Evolutionary conservation across 73 alveolate genomes (phyloP).

Genomic region (Paraurostyla sp.): DNA sequence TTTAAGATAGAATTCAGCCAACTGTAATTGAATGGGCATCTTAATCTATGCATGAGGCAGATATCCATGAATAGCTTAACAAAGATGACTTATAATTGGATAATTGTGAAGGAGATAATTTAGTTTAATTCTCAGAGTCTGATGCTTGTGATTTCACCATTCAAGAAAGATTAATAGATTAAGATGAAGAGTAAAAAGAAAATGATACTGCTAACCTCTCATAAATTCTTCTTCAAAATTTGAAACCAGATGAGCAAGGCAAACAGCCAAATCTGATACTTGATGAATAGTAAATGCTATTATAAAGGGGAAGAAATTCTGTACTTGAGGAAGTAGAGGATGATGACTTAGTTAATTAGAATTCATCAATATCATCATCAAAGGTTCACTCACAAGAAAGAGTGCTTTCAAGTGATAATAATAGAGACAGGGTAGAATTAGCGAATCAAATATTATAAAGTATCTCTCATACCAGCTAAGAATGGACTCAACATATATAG

Average conservation of each 20-base stretch:
- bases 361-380: constrained; percentile 43
- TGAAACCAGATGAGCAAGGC: no score
- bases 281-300: background rate
- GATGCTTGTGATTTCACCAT: no score
- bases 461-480: background rate
- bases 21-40: constrained; percentile 20
- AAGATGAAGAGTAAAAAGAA: no score
- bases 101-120: no score
- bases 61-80: background rate
- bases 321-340: constrained; percentile 59
- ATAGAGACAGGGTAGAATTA: background rate
- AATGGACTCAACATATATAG: background rate
- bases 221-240: background rate
- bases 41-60: background rate
- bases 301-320: constrained; percentile 54
- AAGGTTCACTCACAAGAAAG: constrained; percentile 27
- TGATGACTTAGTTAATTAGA: constrained; percentile 53
- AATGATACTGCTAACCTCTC: background rate
- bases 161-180: no score
- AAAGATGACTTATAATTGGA: no score
- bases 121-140: no score
- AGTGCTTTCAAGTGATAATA: background rate
- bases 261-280: no score
- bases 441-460: constrained; percentile 23
- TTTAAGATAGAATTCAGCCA: background rate